Base-by-base conservation (phyloP, 2,329 filamentous ascomycete species). In the Dothideomycetes sp. region DNA sequence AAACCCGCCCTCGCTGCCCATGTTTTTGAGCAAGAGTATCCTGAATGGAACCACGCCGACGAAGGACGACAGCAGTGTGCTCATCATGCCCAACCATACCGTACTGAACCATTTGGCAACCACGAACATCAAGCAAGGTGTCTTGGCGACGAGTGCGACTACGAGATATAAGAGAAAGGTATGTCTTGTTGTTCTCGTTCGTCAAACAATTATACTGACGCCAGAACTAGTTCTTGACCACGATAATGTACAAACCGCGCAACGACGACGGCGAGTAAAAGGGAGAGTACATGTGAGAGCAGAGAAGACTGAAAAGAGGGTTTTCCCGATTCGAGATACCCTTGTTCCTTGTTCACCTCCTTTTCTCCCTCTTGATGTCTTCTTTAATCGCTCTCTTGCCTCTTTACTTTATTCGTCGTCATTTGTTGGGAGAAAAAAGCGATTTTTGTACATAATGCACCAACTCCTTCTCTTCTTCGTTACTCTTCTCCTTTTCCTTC, bases 151-250 rank as follows among this genome's bases (percentile, higher is more conserved):
- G 5, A 95, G 88, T 55, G 89, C 86, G 11, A 98, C 91, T 4
- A 98, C 91, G n/a, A 76, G 91, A 61, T 98, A 96, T 62, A 93
- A 87, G 67, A 82, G 84, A 64, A 98, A 98, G 78, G 85, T 85
- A 56, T 18, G 44, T 18, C 39, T 25, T 16, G 4, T 22, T 12
- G 33, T n/a, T n/a, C n/a, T n/a, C 17, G 7, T 19, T 15, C 13
- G 11, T n/a, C 18, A 6, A 31, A 2, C 15, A n/a, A 24, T 24
- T 7, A 7, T 24, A 11, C 7, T 24, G 12, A 11, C 22, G 12
- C 22, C 7, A 24, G 22, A 24, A 24, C 19, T 13, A 95, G 89
- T 96, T 96, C 64, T 83, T 96, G 24, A 96, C 89, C 4, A 95
- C 88, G 2, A 94, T 96, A 58, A 82, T 96, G 69, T 96, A 96